Evolutionary conservation across 495 filamentous ascomycete genomes (phyloP).

Genomic region (Penicillium macrosclerotiorum): DNA sequence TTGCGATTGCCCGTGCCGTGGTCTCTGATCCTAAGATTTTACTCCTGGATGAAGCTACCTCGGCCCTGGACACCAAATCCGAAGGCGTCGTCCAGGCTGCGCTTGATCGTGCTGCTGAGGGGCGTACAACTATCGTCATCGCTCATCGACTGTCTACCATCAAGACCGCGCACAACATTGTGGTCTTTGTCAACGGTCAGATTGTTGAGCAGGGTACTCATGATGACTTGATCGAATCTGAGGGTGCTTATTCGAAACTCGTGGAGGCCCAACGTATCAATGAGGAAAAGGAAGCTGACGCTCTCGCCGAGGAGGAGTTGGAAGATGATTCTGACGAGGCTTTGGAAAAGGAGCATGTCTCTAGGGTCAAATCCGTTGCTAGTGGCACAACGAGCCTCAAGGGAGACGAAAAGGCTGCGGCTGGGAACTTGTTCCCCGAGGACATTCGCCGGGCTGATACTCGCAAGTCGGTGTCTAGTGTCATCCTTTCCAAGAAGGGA

Average conservation of each 20-base stretch:
- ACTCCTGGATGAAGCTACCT: conserved; percentile 91
- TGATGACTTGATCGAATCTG: conserved; percentile 58
- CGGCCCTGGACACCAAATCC: conserved; percentile 90
- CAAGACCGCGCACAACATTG: conserved; percentile 90
- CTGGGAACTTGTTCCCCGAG: conserved; percentile 14
- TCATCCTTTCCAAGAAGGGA: conserved; percentile 56
- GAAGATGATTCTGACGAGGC: conserved; percentile 28
- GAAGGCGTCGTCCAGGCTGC: conserved; percentile 95
- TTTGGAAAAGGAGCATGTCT: conserved; percentile 23
- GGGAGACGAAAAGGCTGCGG: conserved; percentile 21
- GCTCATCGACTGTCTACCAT: conserved; percentile 94
- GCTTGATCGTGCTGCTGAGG: conserved; percentile 79
- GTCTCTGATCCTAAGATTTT: conserved; percentile 95
- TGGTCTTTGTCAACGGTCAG: conserved; percentile 79
- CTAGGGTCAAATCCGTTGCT: conserved; percentile 31
- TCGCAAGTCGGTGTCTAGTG: conserved; percentile 72
- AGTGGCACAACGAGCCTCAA: conserved; percentile 22
- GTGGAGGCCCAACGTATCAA: conserved; percentile 80
- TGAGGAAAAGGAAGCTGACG: conserved; percentile 57
- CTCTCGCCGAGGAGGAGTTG: conserved; percentile 27
- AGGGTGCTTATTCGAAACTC: conserved; percentile 68
- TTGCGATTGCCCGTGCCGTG: conserved; percentile 83
- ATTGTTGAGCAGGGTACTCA: conserved; percentile 92
- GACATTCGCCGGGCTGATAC: conserved; percentile 49
- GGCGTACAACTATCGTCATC: conserved; percentile 95